Evolutionary conservation across 2,329 filamentous ascomycete species (phyloP).

Genomic region (Arthrocladium fulminans): DNA sequence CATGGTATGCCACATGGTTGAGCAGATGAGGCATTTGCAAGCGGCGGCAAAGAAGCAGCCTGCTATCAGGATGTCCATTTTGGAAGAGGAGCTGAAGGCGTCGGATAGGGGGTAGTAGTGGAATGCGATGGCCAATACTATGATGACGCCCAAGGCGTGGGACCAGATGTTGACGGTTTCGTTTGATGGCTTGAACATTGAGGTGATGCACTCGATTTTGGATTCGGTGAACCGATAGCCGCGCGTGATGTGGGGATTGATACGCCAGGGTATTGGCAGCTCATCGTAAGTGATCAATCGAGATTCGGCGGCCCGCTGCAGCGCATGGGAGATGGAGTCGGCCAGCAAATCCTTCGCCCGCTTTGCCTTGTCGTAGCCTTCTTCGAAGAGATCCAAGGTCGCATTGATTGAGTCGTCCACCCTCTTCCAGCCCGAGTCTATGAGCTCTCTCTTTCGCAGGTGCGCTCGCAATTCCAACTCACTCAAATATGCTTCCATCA

Average conservation of each 20-base stretch:
- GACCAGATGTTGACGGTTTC: constrained; percentile 98
- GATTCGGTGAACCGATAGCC: constrained; percentile 93
- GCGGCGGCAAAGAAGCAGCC: constrained; percentile 94
- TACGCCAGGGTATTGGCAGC: constrained; percentile 80
- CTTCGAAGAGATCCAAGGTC: constrained; percentile 68
- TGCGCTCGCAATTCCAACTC: constrained; percentile 79
- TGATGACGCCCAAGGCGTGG: constrained; percentile 76
- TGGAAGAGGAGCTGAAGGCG: constrained; percentile 80
- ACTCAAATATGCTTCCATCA: constrained; percentile 75
- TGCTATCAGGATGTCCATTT: constrained; percentile 80
- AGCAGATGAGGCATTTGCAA: constrained; percentile 89
- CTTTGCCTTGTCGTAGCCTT: constrained; percentile 71
- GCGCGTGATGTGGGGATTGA: constrained; percentile 84
- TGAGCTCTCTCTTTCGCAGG: constrained; percentile 67
- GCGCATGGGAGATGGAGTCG: constrained; percentile 72
- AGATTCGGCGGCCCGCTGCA: constrained; percentile 64
- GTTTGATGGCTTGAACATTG: constrained; percentile 77
- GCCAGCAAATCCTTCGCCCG: constrained; percentile 74
- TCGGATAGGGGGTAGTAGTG: constrained; percentile 88
- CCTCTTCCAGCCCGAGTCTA: constrained; percentile 70
- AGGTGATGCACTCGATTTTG: constrained; percentile 78
- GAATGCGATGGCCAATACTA: constrained; percentile 81
- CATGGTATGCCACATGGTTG: constrained; percentile 97
- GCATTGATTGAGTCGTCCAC: constrained; percentile 70
- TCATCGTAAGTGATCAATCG: constrained; percentile 84